Base-by-base conservation (phyloP, 768 basidiomycete species). In the Macrolepiota dolichaula region DNA sequence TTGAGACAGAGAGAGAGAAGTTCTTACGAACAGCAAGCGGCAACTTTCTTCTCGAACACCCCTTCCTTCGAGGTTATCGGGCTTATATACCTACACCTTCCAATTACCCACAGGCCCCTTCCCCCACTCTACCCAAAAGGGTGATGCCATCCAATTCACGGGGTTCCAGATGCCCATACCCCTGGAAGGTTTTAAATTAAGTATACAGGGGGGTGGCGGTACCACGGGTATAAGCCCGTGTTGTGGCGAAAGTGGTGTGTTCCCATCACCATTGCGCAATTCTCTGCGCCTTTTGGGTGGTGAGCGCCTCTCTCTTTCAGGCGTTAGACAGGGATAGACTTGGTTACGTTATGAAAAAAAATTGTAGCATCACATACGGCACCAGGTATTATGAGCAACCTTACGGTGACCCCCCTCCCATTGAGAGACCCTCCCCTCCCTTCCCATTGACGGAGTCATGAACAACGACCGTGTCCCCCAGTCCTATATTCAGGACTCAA, bases 81-180 rank as follows among this genome's bases (percentile, higher is more conserved):
- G 19, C 47, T 57, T 57, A 57, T 57, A 50, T 57, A 50, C 29
- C 17, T 57, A 50, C 29, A 10, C 27, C 55, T 47, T 35, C 55
- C 55, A 32, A 12, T 51, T 52, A n/a, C 51, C 47, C 40, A 42
- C 12, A 49, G 9, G 11, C 22, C 46, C 46, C 42, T 12, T 46
- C 42, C 42, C 42, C 15, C 19, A 2, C 17, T 19, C 17, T 17
- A 44, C 29, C 29, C 29, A 32, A 32, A 32, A 32, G 29, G 29
- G 29, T 7, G 7, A 7, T 7, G 29, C 29, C 29, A 3, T 7
- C n/a, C n/a, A n/a, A n/a, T n/a, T n/a, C n/a, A n/a, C n/a, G n/a
- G n/a, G 29, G 29, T 32, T 32, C 29, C 29, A 32, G 29, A 32
- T 32, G 29, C 29, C 29, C 29, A 3, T 32, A 7, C 29, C 29